Evolutionary conservation across 495 filamentous ascomycete species (phyloP).

Genomic region (Xanthoparmelia taractica): DNA sequence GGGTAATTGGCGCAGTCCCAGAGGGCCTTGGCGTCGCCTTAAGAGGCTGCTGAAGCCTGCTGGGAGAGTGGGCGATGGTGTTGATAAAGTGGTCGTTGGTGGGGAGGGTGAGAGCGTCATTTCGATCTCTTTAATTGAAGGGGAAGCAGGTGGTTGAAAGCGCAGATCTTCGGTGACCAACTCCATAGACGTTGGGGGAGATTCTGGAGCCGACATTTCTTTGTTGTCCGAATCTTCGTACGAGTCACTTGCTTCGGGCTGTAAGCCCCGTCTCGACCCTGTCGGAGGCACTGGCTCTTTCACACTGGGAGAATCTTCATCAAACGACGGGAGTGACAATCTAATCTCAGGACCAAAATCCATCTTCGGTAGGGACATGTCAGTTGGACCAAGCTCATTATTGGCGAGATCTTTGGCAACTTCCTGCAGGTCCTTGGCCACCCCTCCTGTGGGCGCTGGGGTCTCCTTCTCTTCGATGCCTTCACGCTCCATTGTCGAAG

Average conservation of each 20-base stretch:
- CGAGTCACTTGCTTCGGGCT: background rate
- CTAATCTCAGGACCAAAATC: background rate
- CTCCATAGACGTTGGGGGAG: background rate
- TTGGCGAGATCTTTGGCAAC: constrained; percentile 16
- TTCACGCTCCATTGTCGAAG: constrained; percentile 11
- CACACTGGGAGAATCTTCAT: background rate
- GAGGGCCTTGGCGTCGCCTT: constrained; percentile 19
- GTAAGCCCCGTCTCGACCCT: background rate
- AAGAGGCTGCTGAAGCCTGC: constrained; percentile 26
- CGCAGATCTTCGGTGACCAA: background rate
- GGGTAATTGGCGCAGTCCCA: constrained; percentile 15
- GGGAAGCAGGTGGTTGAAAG: background rate
- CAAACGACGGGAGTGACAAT: background rate
- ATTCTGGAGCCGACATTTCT: background rate
- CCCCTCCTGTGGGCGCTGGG: constrained; percentile 12
- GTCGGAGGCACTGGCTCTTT: background rate
- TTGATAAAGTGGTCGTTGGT: constrained; percentile 2
- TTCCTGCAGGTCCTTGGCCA: constrained; percentile 17
- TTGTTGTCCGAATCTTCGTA: background rate
- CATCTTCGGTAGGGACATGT: background rate
- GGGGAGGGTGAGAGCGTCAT: constrained; percentile 3
- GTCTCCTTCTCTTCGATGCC: constrained; percentile 10
- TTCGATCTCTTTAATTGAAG: background rate
- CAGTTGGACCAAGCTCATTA: background rate
- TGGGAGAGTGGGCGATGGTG: constrained; percentile 17